A percentile compares a stretch with the other conserved stretches of the same genome.
Evolutionary conservation across 306 rosid genomes (phyloP).

Genomic region (Fagus crenata): DNA sequence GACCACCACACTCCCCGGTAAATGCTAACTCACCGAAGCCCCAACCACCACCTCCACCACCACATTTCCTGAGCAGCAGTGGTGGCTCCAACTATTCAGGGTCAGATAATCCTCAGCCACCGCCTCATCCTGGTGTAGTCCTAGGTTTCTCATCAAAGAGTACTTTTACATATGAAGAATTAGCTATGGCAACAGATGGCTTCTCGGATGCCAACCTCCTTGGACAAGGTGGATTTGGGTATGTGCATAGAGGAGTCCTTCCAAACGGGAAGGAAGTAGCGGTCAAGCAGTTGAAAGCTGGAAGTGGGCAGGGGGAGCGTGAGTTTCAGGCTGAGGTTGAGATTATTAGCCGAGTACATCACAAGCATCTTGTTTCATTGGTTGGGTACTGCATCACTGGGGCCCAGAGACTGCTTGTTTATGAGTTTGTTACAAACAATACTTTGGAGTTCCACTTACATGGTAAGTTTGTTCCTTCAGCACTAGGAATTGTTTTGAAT

Average conservation of each 20-base stretch:
- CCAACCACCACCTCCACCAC: constrained; percentile 44
- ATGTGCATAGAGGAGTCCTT: constrained; percentile 85
- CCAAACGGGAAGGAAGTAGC: constrained; percentile 98
- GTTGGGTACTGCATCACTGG: constrained; percentile 94
- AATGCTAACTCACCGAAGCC: background rate
- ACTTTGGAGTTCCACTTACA: constrained; percentile 94
- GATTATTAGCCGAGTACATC: constrained; percentile 96
- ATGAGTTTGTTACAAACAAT: constrained; percentile 83
- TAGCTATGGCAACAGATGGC: constrained; percentile 89
- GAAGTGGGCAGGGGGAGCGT: constrained; percentile 97
- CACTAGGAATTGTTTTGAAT: background rate
- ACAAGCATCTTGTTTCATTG: constrained; percentile 89
- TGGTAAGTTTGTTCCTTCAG: constrained; percentile 42
- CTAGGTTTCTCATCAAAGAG: constrained; percentile 75
- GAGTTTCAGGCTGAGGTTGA: constrained; percentile 98
- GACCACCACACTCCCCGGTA: constrained; percentile 50
- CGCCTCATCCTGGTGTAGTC: constrained; percentile 67
- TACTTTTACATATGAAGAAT: constrained; percentile 73
- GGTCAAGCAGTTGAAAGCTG: constrained; percentile 87
- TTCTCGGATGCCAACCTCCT: constrained; percentile 95
- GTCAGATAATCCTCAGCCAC: constrained; percentile 57
- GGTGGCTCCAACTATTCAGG: constrained; percentile 91
- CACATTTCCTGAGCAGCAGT: constrained; percentile 64
- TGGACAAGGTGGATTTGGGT: constrained; percentile 97
- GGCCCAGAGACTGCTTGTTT: constrained; percentile 75